A percentile compares a stretch with the other conserved stretches of the same genome.
Evolutionary conservation across 2,329 filamentous ascomycete species (phyloP).

Genomic region (Beauveria scarabaeidicola): DNA sequence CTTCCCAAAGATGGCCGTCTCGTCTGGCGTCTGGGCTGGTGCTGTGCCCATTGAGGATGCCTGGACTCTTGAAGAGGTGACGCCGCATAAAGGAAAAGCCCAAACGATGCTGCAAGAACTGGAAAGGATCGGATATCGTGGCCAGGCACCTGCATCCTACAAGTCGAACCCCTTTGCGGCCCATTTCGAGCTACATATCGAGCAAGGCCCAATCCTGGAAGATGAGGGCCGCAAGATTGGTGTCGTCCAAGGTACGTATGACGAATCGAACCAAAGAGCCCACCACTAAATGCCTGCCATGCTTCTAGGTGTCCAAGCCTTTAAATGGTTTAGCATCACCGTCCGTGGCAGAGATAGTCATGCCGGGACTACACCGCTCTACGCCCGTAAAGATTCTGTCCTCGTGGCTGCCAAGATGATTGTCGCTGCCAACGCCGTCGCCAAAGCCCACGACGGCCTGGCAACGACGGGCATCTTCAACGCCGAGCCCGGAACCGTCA

Average conservation of each 20-base stretch:
- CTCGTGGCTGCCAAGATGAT: conserved; percentile 29
- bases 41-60: conserved; percentile 53
- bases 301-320: conserved; percentile 18
- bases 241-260: conserved; percentile 21
- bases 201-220: conserved; percentile 72
- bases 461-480: conserved; percentile 24
- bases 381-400: conserved; percentile 24
- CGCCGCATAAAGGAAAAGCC: conserved; percentile 18
- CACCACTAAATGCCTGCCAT: background rate
- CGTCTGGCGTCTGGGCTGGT: conserved; percentile 73
- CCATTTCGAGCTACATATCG: conserved; percentile 79
- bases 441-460: conserved; percentile 19
- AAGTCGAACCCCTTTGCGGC: conserved; percentile 52
- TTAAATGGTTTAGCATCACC: conserved; percentile 24
- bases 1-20: conserved; percentile 66
- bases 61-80: conserved; percentile 53
- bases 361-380: conserved; percentile 24
- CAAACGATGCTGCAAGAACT: conserved; percentile 39
- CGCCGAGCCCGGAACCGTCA: conserved; percentile 51
- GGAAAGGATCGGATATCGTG: conserved; percentile 56
- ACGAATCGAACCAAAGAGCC: background rate
- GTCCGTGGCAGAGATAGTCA: conserved; percentile 23
- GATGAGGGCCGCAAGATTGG: conserved; percentile 20
- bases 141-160: conserved; percentile 17
- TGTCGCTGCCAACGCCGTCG: conserved; percentile 20